Evolutionary conservation across 345 rosid species (phyloP), one percentile per base, ranked within the genome.

Genomic region (Brassica juncea): DNA sequence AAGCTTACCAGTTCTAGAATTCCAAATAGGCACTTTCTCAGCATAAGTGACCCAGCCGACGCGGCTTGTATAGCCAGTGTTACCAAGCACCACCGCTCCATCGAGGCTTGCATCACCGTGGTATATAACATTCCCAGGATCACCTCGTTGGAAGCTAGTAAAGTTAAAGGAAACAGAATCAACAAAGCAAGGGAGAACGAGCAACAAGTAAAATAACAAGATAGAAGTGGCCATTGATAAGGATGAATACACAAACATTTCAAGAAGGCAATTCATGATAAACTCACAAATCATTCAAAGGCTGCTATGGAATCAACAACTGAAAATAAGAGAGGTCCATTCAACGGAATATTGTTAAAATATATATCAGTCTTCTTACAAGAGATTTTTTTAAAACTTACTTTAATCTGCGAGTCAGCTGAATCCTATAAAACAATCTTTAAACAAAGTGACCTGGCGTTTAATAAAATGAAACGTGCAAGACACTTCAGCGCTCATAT

Each of bases 21-120:
- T 25, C 82, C 82, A 79, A 0, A 78, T 4, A 30, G 60, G 73
- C 1, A 78, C 77, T 4, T 64, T 37, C 23, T 72, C 4, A 15
- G 66, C 27, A 73, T 78, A 78, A 14, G 73, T 64, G 11, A 37
- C 52, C 65, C 72, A 66, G 39, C 82, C 77, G 72, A 79, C 73
- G 1, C 73, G 58, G 14, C 57, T 4, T 21, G 2, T 64, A 15
- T 6, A 55, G 0, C 30, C 19, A 1, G 0, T 12, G 15, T 63
- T 68, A 58, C 12, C 44, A 3, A 76, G 31, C 4, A 47, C 39
- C 21, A 70, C 71, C 2, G 28, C 39, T 49, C 81, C 59, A 21
- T 52, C 47, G 8, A 75, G 32, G 0, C 0, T 62, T 44, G 75
- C 75, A 70, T 77, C 75, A 8, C 81, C 75, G 11, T 31, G 62